Conservation (phyloP, 2,329 filamentous ascomycete species). For the Chrysosporium keratinophilum region DNA sequence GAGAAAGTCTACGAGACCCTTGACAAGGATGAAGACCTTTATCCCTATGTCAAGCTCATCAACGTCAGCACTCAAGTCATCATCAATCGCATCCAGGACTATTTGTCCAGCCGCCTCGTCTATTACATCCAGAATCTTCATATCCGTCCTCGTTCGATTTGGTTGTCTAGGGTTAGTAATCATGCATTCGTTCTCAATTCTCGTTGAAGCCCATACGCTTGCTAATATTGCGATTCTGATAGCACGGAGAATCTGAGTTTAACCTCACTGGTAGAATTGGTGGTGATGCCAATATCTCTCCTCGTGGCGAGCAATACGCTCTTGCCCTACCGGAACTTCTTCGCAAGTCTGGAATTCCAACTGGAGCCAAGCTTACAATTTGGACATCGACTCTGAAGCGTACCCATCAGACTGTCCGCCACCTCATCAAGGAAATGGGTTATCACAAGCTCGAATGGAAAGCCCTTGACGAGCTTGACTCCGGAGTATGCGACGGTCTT, state of each 20-base stretch:
- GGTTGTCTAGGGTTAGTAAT: conserved; percentile 72
- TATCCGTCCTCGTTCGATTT: conserved; percentile 91
- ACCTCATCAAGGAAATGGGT: conserved; percentile 55
- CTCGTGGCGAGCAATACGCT: conserved; percentile 79
- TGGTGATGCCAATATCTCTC: conserved; percentile 77
- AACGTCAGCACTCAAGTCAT: conserved; percentile 92
- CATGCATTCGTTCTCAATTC: background rate
- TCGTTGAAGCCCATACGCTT: background rate
- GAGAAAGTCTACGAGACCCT: conserved; percentile 95
- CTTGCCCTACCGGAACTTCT: conserved; percentile 74
- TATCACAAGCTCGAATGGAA: conserved; percentile 99
- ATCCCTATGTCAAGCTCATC: conserved; percentile 96
- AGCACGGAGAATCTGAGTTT: conserved; percentile 92
- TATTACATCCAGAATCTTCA: conserved; percentile 99
- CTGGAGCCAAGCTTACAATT: conserved; percentile 52
- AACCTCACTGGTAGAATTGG: conserved; percentile 88
- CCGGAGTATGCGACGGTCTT: conserved; percentile 89
- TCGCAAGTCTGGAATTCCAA: conserved; percentile 70
- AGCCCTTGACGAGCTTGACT: conserved; percentile 91
- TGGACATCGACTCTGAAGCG: conserved; percentile 70
- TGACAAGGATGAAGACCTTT: conserved; percentile 72
- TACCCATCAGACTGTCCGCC: conserved; percentile 83
- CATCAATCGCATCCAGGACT: conserved; percentile 95
- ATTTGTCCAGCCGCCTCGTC: conserved; percentile 88
- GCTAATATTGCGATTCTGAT: conserved; percentile 18